These are phyloP conservation scores for Neocatenulostroma microsporum DNA, from an alignment of 2,329 filamentous ascomycete species.

Conservation along the genomic window DNA sequence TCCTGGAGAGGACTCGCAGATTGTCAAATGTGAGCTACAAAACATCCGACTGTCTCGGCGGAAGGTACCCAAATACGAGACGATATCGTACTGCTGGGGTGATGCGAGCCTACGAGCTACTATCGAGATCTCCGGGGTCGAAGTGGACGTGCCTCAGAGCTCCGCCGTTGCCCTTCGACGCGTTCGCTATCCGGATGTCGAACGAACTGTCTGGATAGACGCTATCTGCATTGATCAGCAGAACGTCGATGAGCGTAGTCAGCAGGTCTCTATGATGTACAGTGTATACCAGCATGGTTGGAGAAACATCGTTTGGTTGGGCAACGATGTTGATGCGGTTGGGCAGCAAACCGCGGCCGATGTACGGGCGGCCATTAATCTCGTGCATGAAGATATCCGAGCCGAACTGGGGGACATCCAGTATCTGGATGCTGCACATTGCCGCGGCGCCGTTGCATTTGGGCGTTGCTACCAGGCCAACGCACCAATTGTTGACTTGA, in stretches of 20 bases:
- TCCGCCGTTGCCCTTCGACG: slow-evolving; percentile 1
- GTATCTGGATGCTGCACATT: neutral
- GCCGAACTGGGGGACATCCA: neutral
- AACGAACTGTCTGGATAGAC: slow-evolving; percentile 7
- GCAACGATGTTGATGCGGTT: neutral
- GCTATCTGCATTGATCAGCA: slow-evolving; percentile 10
- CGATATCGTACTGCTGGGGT: slow-evolving; percentile 11
- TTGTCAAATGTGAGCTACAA: no score
- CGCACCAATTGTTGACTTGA: neutral
- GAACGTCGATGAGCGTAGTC: slow-evolving; percentile 2
- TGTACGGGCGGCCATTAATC: neutral
- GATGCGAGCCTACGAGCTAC: neutral
- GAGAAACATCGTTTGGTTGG: slow-evolving; percentile 5
- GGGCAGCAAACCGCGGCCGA: neutral
- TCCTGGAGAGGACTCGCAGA: no score
- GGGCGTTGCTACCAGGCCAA: no score
- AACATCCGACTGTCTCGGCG: no score
- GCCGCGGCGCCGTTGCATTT: no score
- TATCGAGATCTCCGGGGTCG: neutral
- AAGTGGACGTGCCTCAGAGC: neutral
- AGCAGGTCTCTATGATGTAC: slow-evolving; percentile 7
- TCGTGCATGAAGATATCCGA: neutral
- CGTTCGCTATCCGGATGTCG: neutral
- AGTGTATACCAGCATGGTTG: slow-evolving; percentile 1
- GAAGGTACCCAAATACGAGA: slow-evolving; percentile 7